Base-by-base conservation (phyloP, 768 basidiomycete species). In the Pulveroboletus sp. region DNA sequence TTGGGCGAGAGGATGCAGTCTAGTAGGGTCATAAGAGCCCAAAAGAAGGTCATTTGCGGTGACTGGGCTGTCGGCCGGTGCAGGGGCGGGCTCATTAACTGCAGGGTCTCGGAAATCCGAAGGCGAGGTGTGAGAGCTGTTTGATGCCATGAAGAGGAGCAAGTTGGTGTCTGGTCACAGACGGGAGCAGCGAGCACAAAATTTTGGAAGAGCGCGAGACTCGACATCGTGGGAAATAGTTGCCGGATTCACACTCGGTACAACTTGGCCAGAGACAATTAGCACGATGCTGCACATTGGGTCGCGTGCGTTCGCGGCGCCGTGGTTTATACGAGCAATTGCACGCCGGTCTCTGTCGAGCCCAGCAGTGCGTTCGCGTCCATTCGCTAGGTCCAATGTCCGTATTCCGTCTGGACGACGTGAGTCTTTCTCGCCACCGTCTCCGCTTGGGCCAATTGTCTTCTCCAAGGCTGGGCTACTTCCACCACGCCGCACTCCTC, bases 1-100 rank as follows among this genome's bases (percentile, higher is more conserved):
- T 47, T 85, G 85, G 38, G 97, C 94, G 62, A 99, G 75, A 47
- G 97, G 97, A 67, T 99, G 97, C 47, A 99, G 78, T 72, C 83
- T 85, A 43, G 91, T 80, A 45, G 94, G 90, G 75, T 97, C 94
- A 72, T 91, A 94, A 11, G 87, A 80, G 57, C 84, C 84, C 72
- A 83, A 76, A 58, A 97, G 86, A 58, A 97, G 75, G 75, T 94
- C 91, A 48, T 84, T 81, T 39, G 94, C 92, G 44, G 90, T 90
- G 49, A 87, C 81, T 45, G 82, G 77, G 65, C 75, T 74, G 49
- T 80, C 81, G 49, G 74, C 69, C 36, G 75, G 59, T 41, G 74
- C 27, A 43, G 75, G 59, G 42, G 74, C 27, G 44, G 75, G 17
- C 2, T 9, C 27, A 29, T 29, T 70, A 67, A 72, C 70, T 23